Evolutionary conservation across 2,329 filamentous ascomycete genomes (phyloP).

Genomic region (Pleomassaria siparia): DNA sequence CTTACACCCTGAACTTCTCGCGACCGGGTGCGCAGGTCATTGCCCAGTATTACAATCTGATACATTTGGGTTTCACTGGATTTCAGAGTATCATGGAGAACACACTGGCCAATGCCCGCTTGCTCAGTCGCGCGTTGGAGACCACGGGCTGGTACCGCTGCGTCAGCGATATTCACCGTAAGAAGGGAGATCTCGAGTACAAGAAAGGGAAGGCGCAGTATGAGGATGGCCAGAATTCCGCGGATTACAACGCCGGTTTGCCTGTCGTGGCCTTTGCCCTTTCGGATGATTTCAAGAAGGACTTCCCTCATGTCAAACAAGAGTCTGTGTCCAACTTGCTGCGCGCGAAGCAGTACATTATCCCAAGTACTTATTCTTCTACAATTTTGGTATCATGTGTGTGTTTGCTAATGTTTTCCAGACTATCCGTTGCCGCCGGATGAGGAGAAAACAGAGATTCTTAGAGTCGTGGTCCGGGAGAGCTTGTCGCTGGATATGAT

Average conservation of each 20-base stretch:
- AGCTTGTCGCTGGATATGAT: conserved; percentile 69
- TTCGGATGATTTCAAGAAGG: conserved; percentile 60
- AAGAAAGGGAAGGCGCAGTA: conserved; percentile 47
- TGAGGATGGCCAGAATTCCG: conserved; percentile 52
- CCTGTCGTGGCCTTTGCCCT: conserved; percentile 70
- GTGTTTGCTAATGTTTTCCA: conserved; percentile 21
- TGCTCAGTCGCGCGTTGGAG: conserved; percentile 65
- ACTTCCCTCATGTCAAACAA: conserved; percentile 66
- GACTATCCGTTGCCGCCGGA: conserved; percentile 67
- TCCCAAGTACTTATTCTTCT: conserved; percentile 54
- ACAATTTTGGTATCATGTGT: background rate
- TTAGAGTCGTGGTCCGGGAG: conserved; percentile 68
- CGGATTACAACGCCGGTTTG: conserved; percentile 64
- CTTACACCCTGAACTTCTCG: conserved; percentile 73
- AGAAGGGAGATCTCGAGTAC: conserved; percentile 50
- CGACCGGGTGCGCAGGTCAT: conserved; percentile 70
- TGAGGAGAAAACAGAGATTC: conserved; percentile 64
- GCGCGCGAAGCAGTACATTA: conserved; percentile 69
- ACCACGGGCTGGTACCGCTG: conserved; percentile 64
- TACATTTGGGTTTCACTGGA: conserved; percentile 68
- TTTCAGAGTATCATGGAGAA: conserved; percentile 66
- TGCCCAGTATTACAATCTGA: conserved; percentile 73
- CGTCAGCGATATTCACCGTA: conserved; percentile 64
- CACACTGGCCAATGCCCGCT: conserved; percentile 63
- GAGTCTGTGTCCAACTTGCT: conserved; percentile 63